Conservation (phyloP, 1,284 basidiomycete genomes). For the Irpex sp. region DNA sequence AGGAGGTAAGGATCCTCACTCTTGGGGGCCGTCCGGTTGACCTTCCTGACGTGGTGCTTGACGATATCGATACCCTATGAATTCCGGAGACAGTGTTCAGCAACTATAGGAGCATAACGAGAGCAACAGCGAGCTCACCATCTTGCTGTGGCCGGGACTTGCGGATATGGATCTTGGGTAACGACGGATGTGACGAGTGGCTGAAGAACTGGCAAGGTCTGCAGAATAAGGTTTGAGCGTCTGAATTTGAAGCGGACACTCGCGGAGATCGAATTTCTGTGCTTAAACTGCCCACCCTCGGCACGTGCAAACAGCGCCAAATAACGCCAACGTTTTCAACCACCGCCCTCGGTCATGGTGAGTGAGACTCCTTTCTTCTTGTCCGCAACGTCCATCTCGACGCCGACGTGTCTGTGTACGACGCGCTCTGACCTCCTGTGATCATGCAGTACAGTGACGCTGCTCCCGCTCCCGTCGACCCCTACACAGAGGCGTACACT, state of each 20-base stretch:
- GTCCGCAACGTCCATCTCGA: constrained; percentile 2
- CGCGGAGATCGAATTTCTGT: constrained; percentile 1
- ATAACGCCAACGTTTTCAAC: constrained; percentile 24
- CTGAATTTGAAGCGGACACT: constrained; percentile 20
- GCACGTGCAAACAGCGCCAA: constrained; percentile 27
- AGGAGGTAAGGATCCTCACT: constrained; percentile 99
- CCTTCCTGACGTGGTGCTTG: constrained; percentile 99
- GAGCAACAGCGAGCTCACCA: constrained; percentile 62
- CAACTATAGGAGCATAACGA: constrained; percentile 11
- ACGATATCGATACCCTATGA: constrained; percentile 95
- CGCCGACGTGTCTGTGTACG: constrained; percentile 3
- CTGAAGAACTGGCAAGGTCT: constrained; percentile 57
- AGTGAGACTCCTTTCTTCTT: constrained; percentile 29
- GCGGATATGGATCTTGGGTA: constrained; percentile 28
- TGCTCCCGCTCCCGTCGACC: constrained; percentile 59
- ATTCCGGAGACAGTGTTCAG: constrained; percentile 8
- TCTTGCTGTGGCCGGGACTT: constrained; percentile 60
- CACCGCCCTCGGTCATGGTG: constrained; percentile 44
- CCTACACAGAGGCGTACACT: constrained; percentile 78
- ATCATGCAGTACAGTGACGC: constrained; percentile 57
- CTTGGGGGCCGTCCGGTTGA: constrained; percentile 91
- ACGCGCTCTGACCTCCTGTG: constrained; percentile 4
- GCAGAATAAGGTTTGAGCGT: constrained; percentile 25
- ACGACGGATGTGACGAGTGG: constrained; percentile 21
- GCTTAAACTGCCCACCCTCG: constrained; percentile 14